Conservation (phyloP, 495 filamentous ascomycete genomes). For the Penicillium desertorum region DNA sequence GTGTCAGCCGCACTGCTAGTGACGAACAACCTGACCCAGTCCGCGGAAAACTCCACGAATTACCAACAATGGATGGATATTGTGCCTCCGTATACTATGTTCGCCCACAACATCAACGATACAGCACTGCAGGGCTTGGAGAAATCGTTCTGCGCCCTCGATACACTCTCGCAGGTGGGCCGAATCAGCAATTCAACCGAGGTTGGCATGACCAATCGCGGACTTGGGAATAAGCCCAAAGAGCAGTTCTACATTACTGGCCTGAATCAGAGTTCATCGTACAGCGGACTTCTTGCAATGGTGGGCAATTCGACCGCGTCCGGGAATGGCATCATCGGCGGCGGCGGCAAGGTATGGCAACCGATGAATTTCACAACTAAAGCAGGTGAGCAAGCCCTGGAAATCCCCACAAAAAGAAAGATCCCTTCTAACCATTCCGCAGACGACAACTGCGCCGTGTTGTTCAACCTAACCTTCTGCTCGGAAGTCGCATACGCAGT, state of each 20-base stretch:
- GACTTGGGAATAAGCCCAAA: slow-evolving; percentile 62
- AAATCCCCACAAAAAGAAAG: too few species aligned
- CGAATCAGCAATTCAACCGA: slow-evolving; percentile 53
- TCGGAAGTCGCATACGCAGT: slow-evolving; percentile 85
- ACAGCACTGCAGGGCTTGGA: slow-evolving; percentile 62
- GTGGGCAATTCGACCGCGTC: slow-evolving; percentile 52
- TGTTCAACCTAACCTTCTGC: slow-evolving; percentile 84
- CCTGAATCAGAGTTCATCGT: slow-evolving; percentile 67
- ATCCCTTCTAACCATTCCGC: slow-evolving; percentile 17
- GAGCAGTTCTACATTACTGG: slow-evolving; percentile 82
- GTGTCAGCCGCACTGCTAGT: slow-evolving; percentile 70
- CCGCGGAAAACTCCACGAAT: slow-evolving; percentile 37
- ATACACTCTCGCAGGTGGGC: slow-evolving; percentile 59
- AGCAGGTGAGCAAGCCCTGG: slow-evolving; percentile 51
- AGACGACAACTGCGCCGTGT: slow-evolving; percentile 76
- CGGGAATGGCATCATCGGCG: slow-evolving; percentile 54
- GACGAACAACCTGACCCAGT: slow-evolving; percentile 64
- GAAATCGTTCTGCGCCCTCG: slow-evolving; percentile 72
- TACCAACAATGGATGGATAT: slow-evolving; percentile 57
- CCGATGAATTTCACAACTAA: slow-evolving; percentile 73
- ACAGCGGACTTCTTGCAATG: slow-evolving; percentile 69
- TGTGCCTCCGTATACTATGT: slow-evolving; percentile 69
- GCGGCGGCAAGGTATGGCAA: slow-evolving; percentile 71
- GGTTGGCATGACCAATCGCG: slow-evolving; percentile 65
- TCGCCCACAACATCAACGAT: slow-evolving; percentile 66